phyloP scores from a whole-genome alignment of 1,284 basidiomycete species.

The Ganoderma lingzhi region DNA sequence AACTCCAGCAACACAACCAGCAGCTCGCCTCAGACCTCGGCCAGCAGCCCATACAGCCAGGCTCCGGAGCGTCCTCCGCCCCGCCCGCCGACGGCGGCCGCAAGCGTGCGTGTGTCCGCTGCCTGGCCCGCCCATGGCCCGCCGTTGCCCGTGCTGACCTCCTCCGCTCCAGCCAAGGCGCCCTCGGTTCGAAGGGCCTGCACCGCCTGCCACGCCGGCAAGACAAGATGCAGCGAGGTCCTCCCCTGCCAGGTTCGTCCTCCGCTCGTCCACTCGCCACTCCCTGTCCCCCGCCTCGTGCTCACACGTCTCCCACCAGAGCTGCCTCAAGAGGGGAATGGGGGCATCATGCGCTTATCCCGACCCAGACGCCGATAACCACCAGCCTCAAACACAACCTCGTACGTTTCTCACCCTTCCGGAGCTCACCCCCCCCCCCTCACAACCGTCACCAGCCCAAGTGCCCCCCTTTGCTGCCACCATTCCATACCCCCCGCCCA shows the following conservation, averaged over 20 bases:
- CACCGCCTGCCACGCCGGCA: constrained; percentile 80
- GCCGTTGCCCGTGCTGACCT: constrained; percentile 29
- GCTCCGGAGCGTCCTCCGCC: constrained; percentile 35
- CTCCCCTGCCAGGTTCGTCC: constrained; percentile 75
- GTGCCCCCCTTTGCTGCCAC: constrained; percentile 32
- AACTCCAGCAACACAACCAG: constrained; percentile 61
- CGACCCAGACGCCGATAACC: constrained; percentile 69
- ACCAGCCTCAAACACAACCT: constrained; percentile 56
- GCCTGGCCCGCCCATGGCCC: constrained; percentile 20
- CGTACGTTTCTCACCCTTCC: constrained; percentile 42
- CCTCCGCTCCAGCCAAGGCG: constrained; percentile 63
- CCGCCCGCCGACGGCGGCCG: constrained; percentile 46
- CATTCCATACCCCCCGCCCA: constrained; percentile 40
- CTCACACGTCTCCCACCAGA: constrained; percentile 50
- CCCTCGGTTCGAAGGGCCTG: constrained; percentile 81
- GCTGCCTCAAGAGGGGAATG: constrained; percentile 79
- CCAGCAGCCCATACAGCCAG: constrained; percentile 40
- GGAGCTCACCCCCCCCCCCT: background rate
- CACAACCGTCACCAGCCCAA: constrained; percentile 24
- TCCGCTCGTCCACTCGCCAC: constrained; percentile 7
- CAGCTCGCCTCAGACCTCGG: constrained; percentile 53
- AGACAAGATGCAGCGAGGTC: constrained; percentile 80
- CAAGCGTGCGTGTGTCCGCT: constrained; percentile 50
- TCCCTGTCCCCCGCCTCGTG: constrained; percentile 2
- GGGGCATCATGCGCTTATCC: constrained; percentile 75